These are phyloP conservation scores for Nitzschia putrida DNA, from an alignment of 108 stramenopile species.

Conservation along the genomic window DNA sequence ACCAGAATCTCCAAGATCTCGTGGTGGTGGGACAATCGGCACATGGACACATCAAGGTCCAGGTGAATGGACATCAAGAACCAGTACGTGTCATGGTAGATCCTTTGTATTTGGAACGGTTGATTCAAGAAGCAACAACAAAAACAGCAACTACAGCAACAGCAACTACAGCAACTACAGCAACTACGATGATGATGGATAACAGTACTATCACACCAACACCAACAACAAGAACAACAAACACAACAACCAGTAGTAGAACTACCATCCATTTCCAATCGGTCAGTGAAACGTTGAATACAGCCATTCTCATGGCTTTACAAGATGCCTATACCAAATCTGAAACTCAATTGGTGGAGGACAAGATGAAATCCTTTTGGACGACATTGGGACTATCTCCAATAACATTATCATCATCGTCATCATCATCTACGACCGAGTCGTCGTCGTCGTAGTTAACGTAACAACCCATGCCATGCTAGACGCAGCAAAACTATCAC, in stretches of 20 bases:
- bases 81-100: constrained; percentile 45
- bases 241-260: too few relatives aligned
- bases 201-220: too few relatives aligned
- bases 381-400: constrained; percentile 45
- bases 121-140: constrained; percentile 1
- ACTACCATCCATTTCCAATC: neutral
- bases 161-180: neutral
- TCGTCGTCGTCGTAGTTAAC: too few relatives aligned
- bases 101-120: constrained; percentile 31
- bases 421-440: too few relatives aligned
- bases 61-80: constrained; percentile 44
- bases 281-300: constrained; percentile 19
- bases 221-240: too few relatives aligned
- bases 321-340: constrained; percentile 52
- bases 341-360: constrained; percentile 36
- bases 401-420: too few relatives aligned
- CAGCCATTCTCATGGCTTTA: constrained; percentile 41
- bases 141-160: neutral
- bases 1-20: constrained; percentile 40
- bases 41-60: constrained; percentile 47
- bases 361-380: constrained; percentile 52
- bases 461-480: too few relatives aligned
- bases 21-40: constrained; percentile 44
- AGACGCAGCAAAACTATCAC: too few relatives aligned
- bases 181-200: too few relatives aligned